Base-by-base conservation (phyloP, 75 land plant species). In the Isoetes taiwanensis region DNA sequence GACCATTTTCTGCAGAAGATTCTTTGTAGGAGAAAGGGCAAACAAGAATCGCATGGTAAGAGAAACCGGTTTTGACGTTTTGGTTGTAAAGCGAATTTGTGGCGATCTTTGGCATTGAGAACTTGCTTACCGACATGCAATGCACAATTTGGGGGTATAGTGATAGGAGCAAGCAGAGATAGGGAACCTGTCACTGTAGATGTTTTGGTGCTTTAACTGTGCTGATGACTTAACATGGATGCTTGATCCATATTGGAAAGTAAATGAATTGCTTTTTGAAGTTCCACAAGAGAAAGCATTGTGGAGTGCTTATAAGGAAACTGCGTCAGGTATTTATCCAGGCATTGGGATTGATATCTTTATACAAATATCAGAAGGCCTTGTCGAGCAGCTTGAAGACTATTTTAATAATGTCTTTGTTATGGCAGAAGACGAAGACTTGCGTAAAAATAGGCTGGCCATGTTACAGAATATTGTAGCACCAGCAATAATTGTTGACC, bases 161-260 rank as follows among this genome's bases (percentile, higher is more conserved):
- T 93, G 29, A 65, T 93, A 28, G 98, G 95, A 39, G 80, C 90
- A 30, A 93, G 98, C 69, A 78, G 68, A 56, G 78, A 76, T 28
- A 94, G 98, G 12, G 98, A 87, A 5, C 85, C 98, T 8, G 67
- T 93, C 26, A 81, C 95, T 29, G 98, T 89, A 21, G 98, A 93
- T 70, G 98, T 86, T 75, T 74, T 93, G 98, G 98, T 33, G 98
- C 98, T 32, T 71, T 93, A 32, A 87, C 98, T 37, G 94, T 87
- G 11, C 73, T 93, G 0, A 93, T 93, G 98, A 93, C n/a, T n/a
- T n/a, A n/a, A n/a, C n/a, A n/a, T n/a, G n/a, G n/a, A n/a, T n/a
- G n/a, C n/a, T n/a, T n/a, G n/a, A n/a, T n/a, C n/a, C n/a, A n/a
- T n/a, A n/a, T n/a, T n/a, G n/a, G n/a, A n/a, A n/a, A n/a, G n/a